These are phyloP conservation scores for Tilletia caries DNA, from an alignment of 1,284 basidiomycete species.

Conservation along the genomic window DNA sequence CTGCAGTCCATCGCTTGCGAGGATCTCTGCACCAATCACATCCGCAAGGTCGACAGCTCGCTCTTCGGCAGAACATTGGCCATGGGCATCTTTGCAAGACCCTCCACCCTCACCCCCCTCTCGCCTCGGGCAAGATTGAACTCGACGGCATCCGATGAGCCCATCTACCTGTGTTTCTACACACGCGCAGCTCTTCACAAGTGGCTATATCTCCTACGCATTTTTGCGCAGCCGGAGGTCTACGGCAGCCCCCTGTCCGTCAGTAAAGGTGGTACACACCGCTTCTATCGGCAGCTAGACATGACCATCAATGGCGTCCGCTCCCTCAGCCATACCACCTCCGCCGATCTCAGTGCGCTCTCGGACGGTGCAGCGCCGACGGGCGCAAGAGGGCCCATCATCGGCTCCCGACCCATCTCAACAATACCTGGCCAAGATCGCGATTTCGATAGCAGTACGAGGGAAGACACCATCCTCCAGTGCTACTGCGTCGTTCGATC, in stretches of 20 bases:
- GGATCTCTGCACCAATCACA: constrained; percentile 30
- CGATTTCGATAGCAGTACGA: not conserved
- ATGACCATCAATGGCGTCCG: constrained; percentile 26
- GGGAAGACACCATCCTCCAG: constrained; percentile 25
- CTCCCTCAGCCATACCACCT: constrained; percentile 16
- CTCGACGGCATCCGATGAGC: constrained; percentile 18
- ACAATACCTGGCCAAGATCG: constrained; percentile 21
- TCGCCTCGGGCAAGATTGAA: not conserved
- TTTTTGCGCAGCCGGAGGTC: constrained; percentile 34
- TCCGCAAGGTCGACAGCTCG: constrained; percentile 37
- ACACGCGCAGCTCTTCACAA: constrained; percentile 26
- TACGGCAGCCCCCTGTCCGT: constrained; percentile 27
- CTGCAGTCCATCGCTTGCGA: constrained; percentile 32
- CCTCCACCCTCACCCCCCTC: constrained; percentile 21
- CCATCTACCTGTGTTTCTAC: constrained; percentile 37
- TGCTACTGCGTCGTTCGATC: constrained; percentile 38
- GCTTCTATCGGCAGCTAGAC: constrained; percentile 37
- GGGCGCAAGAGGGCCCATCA: constrained; percentile 22
- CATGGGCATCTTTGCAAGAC: constrained; percentile 33
- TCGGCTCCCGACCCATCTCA: constrained; percentile 21
- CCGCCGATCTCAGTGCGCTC: constrained; percentile 21
- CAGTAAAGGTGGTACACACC: constrained; percentile 29
- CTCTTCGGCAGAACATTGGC: constrained; percentile 33
- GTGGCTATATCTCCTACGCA: constrained; percentile 28
- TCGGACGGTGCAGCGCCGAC: constrained; percentile 15